These are phyloP conservation scores for Acarospora socialis DNA, from an alignment of 2,329 filamentous ascomycete species.

Conservation along the genomic window DNA sequence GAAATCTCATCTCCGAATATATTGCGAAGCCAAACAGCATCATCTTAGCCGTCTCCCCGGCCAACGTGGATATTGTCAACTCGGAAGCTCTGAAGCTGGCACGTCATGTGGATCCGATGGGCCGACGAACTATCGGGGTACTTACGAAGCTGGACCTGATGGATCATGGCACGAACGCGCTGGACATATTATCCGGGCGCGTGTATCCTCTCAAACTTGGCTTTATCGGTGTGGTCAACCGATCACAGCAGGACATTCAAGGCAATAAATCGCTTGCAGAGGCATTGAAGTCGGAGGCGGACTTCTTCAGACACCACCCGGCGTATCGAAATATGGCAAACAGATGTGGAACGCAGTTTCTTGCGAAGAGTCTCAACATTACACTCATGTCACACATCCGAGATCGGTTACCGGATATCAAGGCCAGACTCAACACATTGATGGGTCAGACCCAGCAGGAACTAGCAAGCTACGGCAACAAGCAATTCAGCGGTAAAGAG, in stretches of 20 bases:
- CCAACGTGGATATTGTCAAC: slow-evolving; percentile 96
- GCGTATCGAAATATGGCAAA: slow-evolving; percentile 93
- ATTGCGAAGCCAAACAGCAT: slow-evolving; percentile 99
- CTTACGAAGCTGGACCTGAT: slow-evolving; percentile 95
- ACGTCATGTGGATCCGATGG: slow-evolving; percentile 89
- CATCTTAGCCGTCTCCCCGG: slow-evolving; percentile 87
- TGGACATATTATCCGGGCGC: slow-evolving; percentile 92
- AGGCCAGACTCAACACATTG: slow-evolving; percentile 88
- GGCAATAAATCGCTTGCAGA: slow-evolving; percentile 90
- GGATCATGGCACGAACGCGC: slow-evolving; percentile 95
- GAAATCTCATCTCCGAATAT: slow-evolving; percentile 92
- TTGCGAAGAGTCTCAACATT: slow-evolving; percentile 87
- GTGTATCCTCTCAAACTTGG: slow-evolving; percentile 95
- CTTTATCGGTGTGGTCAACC: slow-evolving; percentile 95
- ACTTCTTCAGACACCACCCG: slow-evolving; percentile 95
- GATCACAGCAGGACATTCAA: slow-evolving; percentile 95
- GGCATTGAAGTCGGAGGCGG: slow-evolving; percentile 73
- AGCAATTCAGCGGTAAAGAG: slow-evolving; percentile 93
- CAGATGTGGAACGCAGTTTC: slow-evolving; percentile 82
- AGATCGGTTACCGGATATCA: slow-evolving; percentile 91
- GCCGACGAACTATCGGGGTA: slow-evolving; percentile 88
- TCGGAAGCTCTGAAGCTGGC: slow-evolving; percentile 95
- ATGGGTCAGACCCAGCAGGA: slow-evolving; percentile 99
- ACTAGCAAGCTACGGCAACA: slow-evolving; percentile 92
- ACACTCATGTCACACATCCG: slow-evolving; percentile 95